Evolutionary conservation across 2,329 filamentous ascomycete species (phyloP), one percentile per base, ranked within the genome.

Genomic region (Alternaria sp.): DNA sequence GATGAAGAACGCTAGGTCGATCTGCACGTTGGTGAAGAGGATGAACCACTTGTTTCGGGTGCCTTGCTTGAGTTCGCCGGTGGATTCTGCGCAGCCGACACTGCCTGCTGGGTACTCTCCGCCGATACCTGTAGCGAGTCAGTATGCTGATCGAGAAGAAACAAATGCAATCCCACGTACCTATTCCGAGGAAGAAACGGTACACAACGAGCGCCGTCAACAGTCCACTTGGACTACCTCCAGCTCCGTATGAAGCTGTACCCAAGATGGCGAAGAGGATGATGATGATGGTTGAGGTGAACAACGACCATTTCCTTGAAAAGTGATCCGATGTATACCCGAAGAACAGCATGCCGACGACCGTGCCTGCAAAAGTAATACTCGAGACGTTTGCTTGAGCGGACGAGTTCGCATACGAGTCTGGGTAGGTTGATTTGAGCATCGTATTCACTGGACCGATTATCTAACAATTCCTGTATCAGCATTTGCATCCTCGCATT

Each of bases 381-480:
- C 90, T 90, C 23, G 89, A 85, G 59, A 97, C 90, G 72, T 96
- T 93, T 72, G 87, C 87, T 67, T 89, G 88, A 2, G 93, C 90
- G 0, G 84, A 83, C 0, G 91, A 95, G 3, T 83, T 81, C n/a
- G 78, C 84, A 80, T 93, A 97, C n/a, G 86, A 80, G 1, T 85
- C 81, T 44, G 86, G 86, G 75, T 97, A 97, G 70, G 96, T 85
- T 0, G 78, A 81, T 19, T 77, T 79, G 7, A 97, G 86, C 62
- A 93, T 88, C 1, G 93, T 96, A 72, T 90, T 92, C 61, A 97
- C 93, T 4, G 91, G 92, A 6, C 94, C 93, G 71, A 97, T 97
- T 67, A 97, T 91, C 91, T 91, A 57, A 15, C 4, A n/a, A 11
- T 26, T 21, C 36, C 5, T 57, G 1, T 19, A 45, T 50, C 58